A percentile compares a stretch with the other conserved stretches of the same genome.
phyloP scores from a whole-genome alignment of 2,329 filamentous ascomycete genomes.

The Pseudogymnoascus sp. region DNA sequence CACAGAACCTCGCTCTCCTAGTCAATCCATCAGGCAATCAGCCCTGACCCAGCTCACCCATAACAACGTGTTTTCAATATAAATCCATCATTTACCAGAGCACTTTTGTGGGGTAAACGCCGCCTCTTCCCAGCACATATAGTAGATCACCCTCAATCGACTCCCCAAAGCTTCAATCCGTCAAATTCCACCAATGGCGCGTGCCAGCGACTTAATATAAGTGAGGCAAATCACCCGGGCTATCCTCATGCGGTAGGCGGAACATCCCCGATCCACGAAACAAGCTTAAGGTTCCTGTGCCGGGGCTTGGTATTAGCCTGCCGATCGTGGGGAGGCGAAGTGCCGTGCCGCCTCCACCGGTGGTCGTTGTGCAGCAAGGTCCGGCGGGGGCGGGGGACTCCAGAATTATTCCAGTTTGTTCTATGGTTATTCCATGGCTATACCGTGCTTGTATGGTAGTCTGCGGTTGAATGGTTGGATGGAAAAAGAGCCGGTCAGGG shows the following conservation, averaged over 20 bases:
- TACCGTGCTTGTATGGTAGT: not conserved
- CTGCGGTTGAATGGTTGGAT: not conserved
- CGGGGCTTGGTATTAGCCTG: not conserved
- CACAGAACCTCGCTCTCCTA: not conserved
- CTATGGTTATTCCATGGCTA: not conserved
- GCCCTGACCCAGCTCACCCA: not conserved
- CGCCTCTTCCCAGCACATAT: not conserved
- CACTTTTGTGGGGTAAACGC: not conserved
- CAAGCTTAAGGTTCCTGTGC: not conserved
- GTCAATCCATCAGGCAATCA: not conserved
- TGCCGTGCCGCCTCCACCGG: not conserved
- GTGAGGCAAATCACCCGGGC: not conserved
- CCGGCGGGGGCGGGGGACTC: not conserved
- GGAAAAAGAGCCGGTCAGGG: not conserved
- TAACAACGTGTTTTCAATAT: not conserved
- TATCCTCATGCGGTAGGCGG: not conserved
- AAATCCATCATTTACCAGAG: not conserved
- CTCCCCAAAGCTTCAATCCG: not conserved
- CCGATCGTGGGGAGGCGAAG: not conserved
- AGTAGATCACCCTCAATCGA: not conserved
- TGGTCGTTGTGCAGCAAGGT: not conserved
- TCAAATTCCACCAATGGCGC: not conserved
- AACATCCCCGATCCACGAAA: conserved; percentile 1
- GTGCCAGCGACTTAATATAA: not conserved
- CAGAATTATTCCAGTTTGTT: not conserved